These are phyloP conservation scores for Xylariaceae sp. DNA, from an alignment of 2,329 filamentous ascomycete species.

Conservation along the genomic window DNA sequence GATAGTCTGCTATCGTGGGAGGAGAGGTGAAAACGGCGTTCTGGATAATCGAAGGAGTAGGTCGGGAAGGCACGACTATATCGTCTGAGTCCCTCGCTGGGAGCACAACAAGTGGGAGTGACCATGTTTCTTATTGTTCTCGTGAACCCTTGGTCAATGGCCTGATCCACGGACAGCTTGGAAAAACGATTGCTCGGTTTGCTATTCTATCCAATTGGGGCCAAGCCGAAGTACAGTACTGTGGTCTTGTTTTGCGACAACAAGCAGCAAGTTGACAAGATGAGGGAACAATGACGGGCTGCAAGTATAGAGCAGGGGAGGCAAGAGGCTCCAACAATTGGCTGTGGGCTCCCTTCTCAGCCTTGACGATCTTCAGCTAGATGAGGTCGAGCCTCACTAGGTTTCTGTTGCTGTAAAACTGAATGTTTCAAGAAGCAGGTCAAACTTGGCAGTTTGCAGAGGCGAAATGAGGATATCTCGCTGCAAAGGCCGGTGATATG, in stretches of 20 bases:
- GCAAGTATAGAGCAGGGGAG: slow-evolving; percentile 10
- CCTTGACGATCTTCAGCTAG: slow-evolving; percentile 26
- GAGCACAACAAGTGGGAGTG: slow-evolving; percentile 39
- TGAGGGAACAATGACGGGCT: slow-evolving; percentile 12
- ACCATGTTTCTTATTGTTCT: slow-evolving; percentile 38
- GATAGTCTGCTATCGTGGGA: slow-evolving; percentile 36
- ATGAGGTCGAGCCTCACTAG: slow-evolving; percentile 26
- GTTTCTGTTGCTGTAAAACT: slow-evolving; percentile 32
- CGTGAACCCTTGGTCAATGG: slow-evolving; percentile 20
- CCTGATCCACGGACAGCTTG: slow-evolving; percentile 23
- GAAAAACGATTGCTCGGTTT: slow-evolving; percentile 22
- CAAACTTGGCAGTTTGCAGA: slow-evolving; percentile 30
- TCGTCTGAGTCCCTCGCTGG: slow-evolving; percentile 37
- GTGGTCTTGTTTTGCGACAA: slow-evolving; percentile 26
- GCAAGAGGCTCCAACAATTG: slow-evolving; percentile 21
- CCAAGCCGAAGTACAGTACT: slow-evolving; percentile 15
- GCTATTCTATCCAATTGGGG: slow-evolving; percentile 22
- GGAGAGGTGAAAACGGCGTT: slow-evolving; percentile 38
- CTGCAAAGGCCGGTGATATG: slow-evolving; percentile 15
- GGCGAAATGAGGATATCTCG: slow-evolving; percentile 18
- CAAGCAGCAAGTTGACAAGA: slow-evolving; percentile 23
- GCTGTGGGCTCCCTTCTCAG: slow-evolving; percentile 19
- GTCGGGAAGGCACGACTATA: slow-evolving; percentile 40
- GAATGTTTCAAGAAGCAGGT: slow-evolving; percentile 33
- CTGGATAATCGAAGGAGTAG: slow-evolving; percentile 35